Base-by-base conservation (phyloP, 257 asterid species). In the Rauvolfia tetraphylla region DNA sequence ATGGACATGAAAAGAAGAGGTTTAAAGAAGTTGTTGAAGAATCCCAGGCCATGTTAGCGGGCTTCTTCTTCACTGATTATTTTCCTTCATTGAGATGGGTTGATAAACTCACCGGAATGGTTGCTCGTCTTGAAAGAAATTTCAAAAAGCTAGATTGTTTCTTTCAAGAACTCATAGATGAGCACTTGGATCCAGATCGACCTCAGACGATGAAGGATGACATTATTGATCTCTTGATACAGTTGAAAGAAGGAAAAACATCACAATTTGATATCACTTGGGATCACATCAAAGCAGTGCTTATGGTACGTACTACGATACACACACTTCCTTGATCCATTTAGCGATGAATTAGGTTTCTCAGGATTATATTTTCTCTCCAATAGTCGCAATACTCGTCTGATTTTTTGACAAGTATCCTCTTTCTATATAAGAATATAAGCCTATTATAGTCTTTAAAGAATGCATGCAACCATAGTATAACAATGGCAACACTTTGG, bases 261-360 rank as follows among this genome's bases (percentile, higher is more conserved):
- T 38, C 57, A 17, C 22, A 66, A 6, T 8, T 46, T 22, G 61
- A 36, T 48, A 25, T 80, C n/a, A 27, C 68, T 1, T 59, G 71
- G 67, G 79, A 79, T 15, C 75, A 74, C 76, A 79, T 74, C 75
- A 79, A 79, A 70, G 83, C 76, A 22, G 38, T 80, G 7, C 70
- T 80, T 38, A 41, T 76, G 71, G 84, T 80, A 73, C 15, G 8
- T 8, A n/a, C n/a, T n/a, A n/a, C n/a, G n/a, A n/a, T n/a, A n/a
- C n/a, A n/a, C n/a, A n/a, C n/a, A n/a, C n/a, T n/a, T n/a, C n/a
- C n/a, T n/a, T n/a, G n/a, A n/a, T n/a, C n/a, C n/a, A n/a, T n/a
- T n/a, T n/a, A n/a, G n/a, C n/a, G n/a, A n/a, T n/a, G n/a, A n/a
- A n/a, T n/a, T n/a, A n/a, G n/a, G n/a, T n/a, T n/a, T n/a, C n/a